Evolutionary conservation across 257 asterid species (phyloP).

Genomic region (Capsicum rhomboideum): DNA sequence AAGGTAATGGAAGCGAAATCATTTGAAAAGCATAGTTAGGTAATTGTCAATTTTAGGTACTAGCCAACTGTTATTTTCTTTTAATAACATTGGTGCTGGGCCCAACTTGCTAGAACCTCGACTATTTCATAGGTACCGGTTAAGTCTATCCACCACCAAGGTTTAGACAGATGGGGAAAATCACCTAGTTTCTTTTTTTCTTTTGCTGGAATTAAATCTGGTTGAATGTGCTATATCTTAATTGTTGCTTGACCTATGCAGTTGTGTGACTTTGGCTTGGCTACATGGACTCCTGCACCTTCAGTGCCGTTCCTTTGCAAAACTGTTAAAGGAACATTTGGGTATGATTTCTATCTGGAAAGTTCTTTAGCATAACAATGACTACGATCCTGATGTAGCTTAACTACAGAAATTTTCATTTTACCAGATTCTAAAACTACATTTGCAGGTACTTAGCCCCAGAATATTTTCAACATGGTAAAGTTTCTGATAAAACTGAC

Average conservation of each 20-base stretch:
- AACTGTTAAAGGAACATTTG: conserved; percentile 91
- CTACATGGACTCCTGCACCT: conserved; percentile 90
- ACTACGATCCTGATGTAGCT: not conserved
- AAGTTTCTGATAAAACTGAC: conserved; percentile 89
- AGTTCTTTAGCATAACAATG: not conserved
- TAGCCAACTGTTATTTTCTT: not conserved
- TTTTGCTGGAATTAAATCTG: not conserved
- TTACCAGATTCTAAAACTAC: not conserved
- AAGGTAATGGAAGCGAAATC: conserved; percentile 29
- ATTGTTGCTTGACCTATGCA: conserved; percentile 19
- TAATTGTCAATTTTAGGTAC: conserved; percentile 7
- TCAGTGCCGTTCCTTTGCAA: conserved; percentile 88
- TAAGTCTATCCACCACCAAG: not conserved
- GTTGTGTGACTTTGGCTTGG: conserved; percentile 94
- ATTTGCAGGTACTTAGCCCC: conserved; percentile 74
- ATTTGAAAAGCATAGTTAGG: not conserved
- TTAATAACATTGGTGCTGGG: not conserved
- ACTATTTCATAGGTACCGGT: not conserved
- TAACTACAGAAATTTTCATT: not conserved
- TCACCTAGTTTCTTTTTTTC: not conserved
- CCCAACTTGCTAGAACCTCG: not conserved
- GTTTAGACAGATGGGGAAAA: not conserved
- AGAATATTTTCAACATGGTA: conserved; percentile 90
- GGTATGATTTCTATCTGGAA: conserved; percentile 30
- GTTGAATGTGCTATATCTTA: not conserved